Conservation (phyloP, 129 eudicot genomes). For the Kitagawia praeruptora region DNA sequence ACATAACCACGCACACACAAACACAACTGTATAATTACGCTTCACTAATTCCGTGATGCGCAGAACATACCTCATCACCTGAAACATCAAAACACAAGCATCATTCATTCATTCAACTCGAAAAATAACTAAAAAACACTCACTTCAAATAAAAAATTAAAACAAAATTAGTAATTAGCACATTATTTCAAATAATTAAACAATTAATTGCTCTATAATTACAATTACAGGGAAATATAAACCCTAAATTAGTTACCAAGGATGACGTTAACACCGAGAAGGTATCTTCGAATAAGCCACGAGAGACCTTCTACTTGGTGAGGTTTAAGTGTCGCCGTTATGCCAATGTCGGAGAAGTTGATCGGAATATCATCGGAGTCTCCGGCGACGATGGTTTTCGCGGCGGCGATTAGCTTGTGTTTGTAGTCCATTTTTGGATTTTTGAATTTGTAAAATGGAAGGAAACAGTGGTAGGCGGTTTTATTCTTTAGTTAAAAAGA, state of each 20-base stretch:
- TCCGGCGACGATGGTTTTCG: constrained; percentile 55
- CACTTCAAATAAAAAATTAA: not conserved
- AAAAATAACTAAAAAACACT: constrained; percentile 6
- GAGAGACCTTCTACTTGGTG: constrained; percentile 90
- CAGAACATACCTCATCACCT: constrained; percentile 73
- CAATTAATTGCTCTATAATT: not conserved
- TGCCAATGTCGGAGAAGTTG: constrained; percentile 30
- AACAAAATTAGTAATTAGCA: not conserved
- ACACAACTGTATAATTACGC: not conserved
- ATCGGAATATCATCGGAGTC: constrained; percentile 28
- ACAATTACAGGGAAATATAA: not conserved
- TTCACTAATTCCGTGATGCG: not conserved
- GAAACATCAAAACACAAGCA: constrained; percentile 23
- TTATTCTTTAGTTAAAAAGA: no score
- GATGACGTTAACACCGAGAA: constrained; percentile 82
- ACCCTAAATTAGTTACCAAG: constrained; percentile 40
- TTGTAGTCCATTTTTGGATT: constrained; percentile 45
- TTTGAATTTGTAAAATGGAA: not conserved
- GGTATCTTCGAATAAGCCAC: constrained; percentile 82
- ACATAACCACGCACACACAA: not conserved
- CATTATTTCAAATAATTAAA: not conserved
- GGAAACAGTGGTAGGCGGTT: not conserved
- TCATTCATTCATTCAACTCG: not conserved
- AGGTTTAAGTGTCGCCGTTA: constrained; percentile 68
- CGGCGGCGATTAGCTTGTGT: constrained; percentile 63